phyloP scores from a whole-genome alignment of 1,284 basidiomycete genomes.

The Fomes fomentarius region DNA sequence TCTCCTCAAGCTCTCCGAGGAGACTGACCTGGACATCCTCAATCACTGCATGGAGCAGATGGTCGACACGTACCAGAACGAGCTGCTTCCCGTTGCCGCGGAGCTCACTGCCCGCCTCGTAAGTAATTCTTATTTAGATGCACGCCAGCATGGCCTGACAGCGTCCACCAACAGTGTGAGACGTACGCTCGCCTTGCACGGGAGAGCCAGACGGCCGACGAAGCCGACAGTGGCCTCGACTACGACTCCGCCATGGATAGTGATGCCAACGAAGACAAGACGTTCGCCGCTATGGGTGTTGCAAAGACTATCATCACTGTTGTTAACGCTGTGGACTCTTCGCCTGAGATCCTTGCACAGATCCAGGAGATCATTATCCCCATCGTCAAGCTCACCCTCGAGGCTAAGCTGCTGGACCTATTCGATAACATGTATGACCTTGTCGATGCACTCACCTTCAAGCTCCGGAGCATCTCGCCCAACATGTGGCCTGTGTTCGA shows the following conservation, averaged over 20 bases:
- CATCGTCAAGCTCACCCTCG: conserved; percentile 77
- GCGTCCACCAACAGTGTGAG: conserved; percentile 57
- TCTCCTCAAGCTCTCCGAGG: conserved; percentile 85
- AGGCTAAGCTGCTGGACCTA: conserved; percentile 77
- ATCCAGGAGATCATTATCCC: conserved; percentile 85
- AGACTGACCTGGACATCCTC: conserved; percentile 88
- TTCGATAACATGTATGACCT: conserved; percentile 91
- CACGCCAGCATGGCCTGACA: too few species aligned
- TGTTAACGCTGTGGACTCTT: conserved; percentile 72
- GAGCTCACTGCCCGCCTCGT: conserved; percentile 82
- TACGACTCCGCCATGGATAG: conserved; percentile 54
- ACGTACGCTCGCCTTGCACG: conserved; percentile 80
- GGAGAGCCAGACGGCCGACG: conserved; percentile 64
- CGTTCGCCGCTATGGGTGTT: conserved; percentile 84
- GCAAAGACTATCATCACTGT: conserved; percentile 81
- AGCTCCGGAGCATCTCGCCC: conserved; percentile 74
- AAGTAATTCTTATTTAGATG: conserved; percentile 35
- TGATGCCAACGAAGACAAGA: conserved; percentile 78
- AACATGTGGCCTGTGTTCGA: conserved; percentile 90
- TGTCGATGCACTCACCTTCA: conserved; percentile 86
- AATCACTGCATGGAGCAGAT: conserved; percentile 84
- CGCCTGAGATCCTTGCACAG: conserved; percentile 77
- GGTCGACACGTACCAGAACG: conserved; percentile 84
- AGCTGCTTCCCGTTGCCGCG: conserved; percentile 86
- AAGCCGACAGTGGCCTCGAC: conserved; percentile 46